A percentile compares a stretch with the other conserved stretches of the same genome.
These are phyloP conservation scores for Collybia sordida DNA, from an alignment of 768 basidiomycete species.

Conservation along the genomic window DNA sequence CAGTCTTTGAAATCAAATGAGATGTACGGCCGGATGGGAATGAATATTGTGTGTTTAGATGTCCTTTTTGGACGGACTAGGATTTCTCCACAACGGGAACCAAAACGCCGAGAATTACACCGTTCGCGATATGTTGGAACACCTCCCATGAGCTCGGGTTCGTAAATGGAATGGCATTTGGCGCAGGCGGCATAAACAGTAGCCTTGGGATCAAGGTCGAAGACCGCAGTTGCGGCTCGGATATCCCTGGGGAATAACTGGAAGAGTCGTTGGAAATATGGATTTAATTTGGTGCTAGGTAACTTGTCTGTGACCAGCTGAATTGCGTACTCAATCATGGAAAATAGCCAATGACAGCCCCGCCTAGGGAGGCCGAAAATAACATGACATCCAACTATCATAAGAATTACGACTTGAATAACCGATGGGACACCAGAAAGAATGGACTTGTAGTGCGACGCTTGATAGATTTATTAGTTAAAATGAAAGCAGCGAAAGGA, in stretches of 20 bases:
- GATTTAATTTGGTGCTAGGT: not conserved
- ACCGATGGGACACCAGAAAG: not conserved
- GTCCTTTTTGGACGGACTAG: constrained; percentile 2
- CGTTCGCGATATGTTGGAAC: constrained; percentile 5
- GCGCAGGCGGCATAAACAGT: constrained; percentile 18
- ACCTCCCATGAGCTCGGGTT: not conserved
- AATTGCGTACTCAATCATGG: constrained; percentile 9
- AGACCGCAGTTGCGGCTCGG: constrained; percentile 2
- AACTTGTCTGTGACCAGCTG: not conserved
- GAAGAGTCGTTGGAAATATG: constrained; percentile 1
- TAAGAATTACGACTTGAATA: constrained; percentile 8
- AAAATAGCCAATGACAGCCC: constrained; percentile 14
- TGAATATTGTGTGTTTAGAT: not conserved
- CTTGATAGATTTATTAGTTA: not conserved
- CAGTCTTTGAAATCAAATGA: constrained; percentile 22
- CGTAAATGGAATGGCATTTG: constrained; percentile 14
- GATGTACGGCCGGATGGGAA: constrained; percentile 18
- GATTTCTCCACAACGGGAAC: constrained; percentile 6
- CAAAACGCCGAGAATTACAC: constrained; percentile 11
- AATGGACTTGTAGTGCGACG: not conserved
- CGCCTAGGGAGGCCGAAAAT: constrained; percentile 8
- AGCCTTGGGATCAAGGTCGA: constrained; percentile 14
- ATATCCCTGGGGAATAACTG: constrained; percentile 8
- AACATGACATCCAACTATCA: constrained; percentile 8
- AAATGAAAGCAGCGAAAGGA: not conserved